Base-by-base conservation (phyloP, 352 stramenopile genomes). In the Pythium phragmiticola region DNA sequence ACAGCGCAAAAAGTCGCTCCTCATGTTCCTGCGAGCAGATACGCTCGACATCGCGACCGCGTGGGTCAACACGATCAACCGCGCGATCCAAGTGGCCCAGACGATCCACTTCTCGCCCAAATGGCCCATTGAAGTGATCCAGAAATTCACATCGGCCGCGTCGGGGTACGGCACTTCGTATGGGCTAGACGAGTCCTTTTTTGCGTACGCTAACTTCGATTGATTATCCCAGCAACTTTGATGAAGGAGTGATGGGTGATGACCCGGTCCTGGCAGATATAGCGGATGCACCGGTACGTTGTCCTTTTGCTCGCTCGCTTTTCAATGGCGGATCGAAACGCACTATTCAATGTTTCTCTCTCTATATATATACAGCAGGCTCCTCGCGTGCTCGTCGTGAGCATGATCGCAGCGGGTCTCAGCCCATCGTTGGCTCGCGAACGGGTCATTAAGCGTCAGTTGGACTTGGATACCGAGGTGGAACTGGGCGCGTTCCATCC, bases 1-100 rank as follows among this genome's bases (percentile, higher is more conserved):
- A 28, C 33, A 93, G 84, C 91, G 88, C 63, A 73, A 79, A 34
- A 92, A 95, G 68, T 83, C 82, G 28, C 51, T 95, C 66, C 50
- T 92, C 63, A 67, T 92, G 68, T 93, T 95, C 62, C 57, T 95
- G 46, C 84, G 86, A 37, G 84, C 85, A 13, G 86, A 93, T 26
- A 86, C 80, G 41, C 54, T 87, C 46, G 84, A 89, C 21, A 76
- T 88, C 41, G 86, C 84, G 7, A 84, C 60, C 21, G 75, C 66
- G 19, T 95, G 86, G 86, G 86, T 92, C 30, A 89, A 81, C 48
- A 79, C 88, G 52, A 80, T 95, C 49, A 92, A 91, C 49, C 87
- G 88, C 30, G 84, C 84, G 13, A 75, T 92, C 34, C 76, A 90
- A 56, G 87, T 84, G 12, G 81, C 78, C 9, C 90, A 91, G 57